phyloP scores from a whole-genome alignment of 768 basidiomycete species.

The Suillus cothurnatus region DNA sequence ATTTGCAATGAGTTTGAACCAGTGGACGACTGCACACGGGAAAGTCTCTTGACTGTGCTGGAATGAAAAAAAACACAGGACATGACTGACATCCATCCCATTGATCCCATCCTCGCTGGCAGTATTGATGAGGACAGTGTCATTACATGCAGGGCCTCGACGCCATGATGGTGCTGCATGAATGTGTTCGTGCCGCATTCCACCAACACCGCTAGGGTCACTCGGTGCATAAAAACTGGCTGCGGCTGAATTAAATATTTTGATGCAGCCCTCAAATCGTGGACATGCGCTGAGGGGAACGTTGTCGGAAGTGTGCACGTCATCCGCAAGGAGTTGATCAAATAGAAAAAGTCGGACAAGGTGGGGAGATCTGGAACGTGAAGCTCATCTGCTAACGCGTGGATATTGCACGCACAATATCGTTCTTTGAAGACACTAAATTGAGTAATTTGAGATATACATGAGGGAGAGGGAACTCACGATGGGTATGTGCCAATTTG shows the following conservation, averaged over 20 bases:
- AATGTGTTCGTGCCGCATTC: not conserved
- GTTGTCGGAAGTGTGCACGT: not conserved
- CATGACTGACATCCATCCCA: not conserved
- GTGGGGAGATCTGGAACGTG: not conserved
- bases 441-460: not conserved
- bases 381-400: not conserved
- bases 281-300: not conserved
- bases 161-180: not conserved
- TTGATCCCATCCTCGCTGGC: not conserved
- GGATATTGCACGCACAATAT: not conserved
- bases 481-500: not conserved
- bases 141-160: not conserved
- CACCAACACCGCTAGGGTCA: not conserved
- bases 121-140: not conserved
- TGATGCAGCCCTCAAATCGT: not conserved
- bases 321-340: not conserved
- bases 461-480: not conserved
- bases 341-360: not conserved
- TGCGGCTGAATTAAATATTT: not conserved
- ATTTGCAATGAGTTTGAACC: not conserved
- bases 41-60: not conserved
- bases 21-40: not conserved
- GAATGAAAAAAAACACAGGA: not conserved
- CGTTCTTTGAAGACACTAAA: not conserved
- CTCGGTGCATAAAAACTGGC: not conserved